Conservation (phyloP, 345 rosid genomes). For the Camelina sativa region DNA sequence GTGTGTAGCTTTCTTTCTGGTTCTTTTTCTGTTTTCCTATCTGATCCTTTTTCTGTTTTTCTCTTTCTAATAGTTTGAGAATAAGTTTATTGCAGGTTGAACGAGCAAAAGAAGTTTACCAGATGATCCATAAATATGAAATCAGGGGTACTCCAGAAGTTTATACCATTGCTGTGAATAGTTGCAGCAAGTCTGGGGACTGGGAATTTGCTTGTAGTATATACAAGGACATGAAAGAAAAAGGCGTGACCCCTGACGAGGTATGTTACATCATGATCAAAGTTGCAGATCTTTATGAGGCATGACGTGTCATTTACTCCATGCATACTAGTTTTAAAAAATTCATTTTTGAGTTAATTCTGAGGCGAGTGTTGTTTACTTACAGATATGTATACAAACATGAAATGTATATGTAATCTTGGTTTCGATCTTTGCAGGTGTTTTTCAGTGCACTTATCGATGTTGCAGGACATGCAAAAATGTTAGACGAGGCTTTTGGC, state of each 20-base stretch:
- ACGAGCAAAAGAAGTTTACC: conserved; percentile 79
- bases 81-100: conserved; percentile 61
- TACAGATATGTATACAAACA: background rate
- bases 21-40: background rate
- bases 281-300: conserved; percentile 16
- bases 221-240: conserved; percentile 76
- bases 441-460: conserved; percentile 88
- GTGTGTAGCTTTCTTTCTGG: conserved; percentile 46
- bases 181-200: conserved; percentile 87
- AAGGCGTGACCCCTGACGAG: conserved; percentile 84
- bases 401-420: conserved; percentile 1
- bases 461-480: conserved; percentile 87
- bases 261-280: conserved; percentile 41
- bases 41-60: conserved; percentile 18
- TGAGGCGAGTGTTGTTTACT: background rate
- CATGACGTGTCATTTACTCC: conserved; percentile 6
- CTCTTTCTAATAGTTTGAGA: conserved; percentile 19
- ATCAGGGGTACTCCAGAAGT: conserved; percentile 95
- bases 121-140: conserved; percentile 67
- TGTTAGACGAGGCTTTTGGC: conserved; percentile 78
- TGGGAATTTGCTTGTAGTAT: conserved; percentile 79
- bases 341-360: conserved; percentile 2
- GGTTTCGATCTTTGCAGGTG: conserved; percentile 54
- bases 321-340: background rate
- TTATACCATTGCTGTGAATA: conserved; percentile 81